A percentile compares a stretch with the other conserved stretches of the same genome.
phyloP scores from a whole-genome alignment of 768 basidiomycete genomes.

The Xerocomellus intermedius region DNA sequence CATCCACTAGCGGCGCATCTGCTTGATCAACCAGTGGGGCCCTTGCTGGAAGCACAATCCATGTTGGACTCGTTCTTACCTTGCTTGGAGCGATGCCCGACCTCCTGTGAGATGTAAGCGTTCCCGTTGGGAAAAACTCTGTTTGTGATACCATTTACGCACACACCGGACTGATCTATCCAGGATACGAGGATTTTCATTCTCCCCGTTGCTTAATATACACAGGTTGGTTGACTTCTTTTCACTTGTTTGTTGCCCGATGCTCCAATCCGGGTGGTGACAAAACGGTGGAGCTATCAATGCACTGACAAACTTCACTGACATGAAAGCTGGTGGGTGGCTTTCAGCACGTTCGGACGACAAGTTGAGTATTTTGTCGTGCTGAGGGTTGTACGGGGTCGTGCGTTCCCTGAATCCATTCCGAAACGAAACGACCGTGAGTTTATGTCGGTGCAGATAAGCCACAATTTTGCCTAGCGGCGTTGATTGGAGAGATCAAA shows the following conservation, averaged over 20 bases:
- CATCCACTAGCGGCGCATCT: conserved; percentile 23
- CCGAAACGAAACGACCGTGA: background rate
- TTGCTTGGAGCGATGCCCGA: conserved; percentile 16
- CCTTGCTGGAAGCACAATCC: conserved; percentile 7
- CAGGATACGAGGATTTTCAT: background rate
- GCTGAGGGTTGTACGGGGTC: background rate
- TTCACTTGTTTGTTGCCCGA: background rate
- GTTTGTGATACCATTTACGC: conserved; percentile 3
- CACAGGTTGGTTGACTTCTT: background rate
- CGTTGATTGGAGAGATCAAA: background rate
- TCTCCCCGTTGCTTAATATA: conserved; percentile 5
- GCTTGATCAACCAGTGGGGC: conserved; percentile 12
- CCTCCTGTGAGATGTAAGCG: conserved; percentile 10
- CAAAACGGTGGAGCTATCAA: background rate
- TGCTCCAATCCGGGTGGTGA: background rate
- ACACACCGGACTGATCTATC: background rate
- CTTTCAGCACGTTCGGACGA: too few species aligned
- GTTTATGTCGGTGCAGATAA: background rate
- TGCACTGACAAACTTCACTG: background rate
- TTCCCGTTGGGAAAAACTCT: background rate
- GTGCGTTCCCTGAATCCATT: background rate
- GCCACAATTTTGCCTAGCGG: background rate
- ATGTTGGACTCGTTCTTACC: conserved; percentile 15
- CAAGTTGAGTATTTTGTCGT: too few species aligned
- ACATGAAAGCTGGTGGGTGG: too few species aligned